Base-by-base conservation (phyloP, 495 filamentous ascomycete species). In the Entonaema liquescens region DNA sequence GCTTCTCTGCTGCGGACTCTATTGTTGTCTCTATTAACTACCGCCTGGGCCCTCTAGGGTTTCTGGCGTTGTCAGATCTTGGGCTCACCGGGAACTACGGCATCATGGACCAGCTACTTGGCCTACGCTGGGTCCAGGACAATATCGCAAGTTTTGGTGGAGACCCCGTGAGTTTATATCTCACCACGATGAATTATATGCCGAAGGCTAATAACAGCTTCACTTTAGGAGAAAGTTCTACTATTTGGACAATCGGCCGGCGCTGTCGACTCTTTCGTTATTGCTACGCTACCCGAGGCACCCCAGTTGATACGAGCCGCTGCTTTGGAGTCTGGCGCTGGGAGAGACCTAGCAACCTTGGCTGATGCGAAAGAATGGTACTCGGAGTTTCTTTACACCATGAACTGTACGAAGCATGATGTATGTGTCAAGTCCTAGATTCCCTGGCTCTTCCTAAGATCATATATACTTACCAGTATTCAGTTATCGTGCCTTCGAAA, bases 41-140 rank as follows among this genome's bases (percentile, higher is more conserved):
- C 68, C 84, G 88, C n/a, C 64, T 89, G 31, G 88, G 87, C 62
- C 83, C 88, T 36, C 86, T 90, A 64, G 84, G 86, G 19, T 89
- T 87, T 65, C 83, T 87, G 1, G 83, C 71, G 6, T 47, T 70
- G 25, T 40, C 62, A 12, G 66, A 67, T 19, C 64, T 74, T 21
- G 72, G 68, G 6, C 40, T 71, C 1, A 72, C 58, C 19, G 74
- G 73, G 23, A 76, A 88, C 61, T 79, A 87, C 19, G 86, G 81
- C 0, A 70, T 87, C 2, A 80, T 85, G 57, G 88, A 89, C 71
- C 86, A 88, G 67, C 78, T 84, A 6, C 65, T 86, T 19, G 84
- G 78, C 5, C 77, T 87, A 29, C 80, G 81, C 13, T 87, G 83
- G 80, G 78, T 88, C 0, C 76, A 83, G 11, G 77, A 79, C 15